Percentiles rank a stretch among this genome's conserved stretches.
Conservation (phyloP, 1,139 yeast species). For the Nadsonia starkeyi-henricii region DNA sequence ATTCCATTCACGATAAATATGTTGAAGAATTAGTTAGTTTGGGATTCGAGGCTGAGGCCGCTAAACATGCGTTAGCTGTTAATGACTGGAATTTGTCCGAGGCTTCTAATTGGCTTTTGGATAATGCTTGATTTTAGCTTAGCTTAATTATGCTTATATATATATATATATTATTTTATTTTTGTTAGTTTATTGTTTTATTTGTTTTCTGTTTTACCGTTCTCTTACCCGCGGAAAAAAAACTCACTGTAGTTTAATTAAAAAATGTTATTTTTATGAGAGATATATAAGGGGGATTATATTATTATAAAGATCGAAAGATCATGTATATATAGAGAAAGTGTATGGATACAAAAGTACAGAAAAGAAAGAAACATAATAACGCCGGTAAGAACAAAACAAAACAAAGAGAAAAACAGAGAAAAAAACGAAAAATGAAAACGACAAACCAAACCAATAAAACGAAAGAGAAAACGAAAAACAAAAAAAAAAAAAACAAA, state of each 20-base stretch:
- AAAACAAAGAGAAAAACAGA: no score
- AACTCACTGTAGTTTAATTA: background rate
- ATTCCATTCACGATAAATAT: conserved; percentile 18
- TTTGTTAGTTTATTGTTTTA: background rate
- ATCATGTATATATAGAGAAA: no score
- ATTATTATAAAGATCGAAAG: no score
- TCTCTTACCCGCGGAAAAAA: background rate
- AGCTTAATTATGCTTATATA: background rate
- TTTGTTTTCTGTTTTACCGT: background rate
- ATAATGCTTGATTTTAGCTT: conserved; percentile 16
- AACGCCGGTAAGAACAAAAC: no score
- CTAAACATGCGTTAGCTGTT: conserved; percentile 50
- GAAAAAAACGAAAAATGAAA: no score
- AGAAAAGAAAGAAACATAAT: conserved; percentile 19
- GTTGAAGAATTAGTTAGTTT: conserved; percentile 71
- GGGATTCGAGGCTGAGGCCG: conserved; percentile 68
- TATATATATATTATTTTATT: background rate
- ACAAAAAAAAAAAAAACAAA: no score
- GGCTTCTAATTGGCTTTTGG: conserved; percentile 74
- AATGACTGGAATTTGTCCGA: conserved; percentile 66
- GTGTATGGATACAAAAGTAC: no score
- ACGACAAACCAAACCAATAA: no score
- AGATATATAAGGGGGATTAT: no score
- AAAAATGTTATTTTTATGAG: conserved; percentile 1
- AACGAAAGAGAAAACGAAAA: no score